Conservation (phyloP, 1,284 basidiomycete species). For the Ustilago bromivora region DNA sequence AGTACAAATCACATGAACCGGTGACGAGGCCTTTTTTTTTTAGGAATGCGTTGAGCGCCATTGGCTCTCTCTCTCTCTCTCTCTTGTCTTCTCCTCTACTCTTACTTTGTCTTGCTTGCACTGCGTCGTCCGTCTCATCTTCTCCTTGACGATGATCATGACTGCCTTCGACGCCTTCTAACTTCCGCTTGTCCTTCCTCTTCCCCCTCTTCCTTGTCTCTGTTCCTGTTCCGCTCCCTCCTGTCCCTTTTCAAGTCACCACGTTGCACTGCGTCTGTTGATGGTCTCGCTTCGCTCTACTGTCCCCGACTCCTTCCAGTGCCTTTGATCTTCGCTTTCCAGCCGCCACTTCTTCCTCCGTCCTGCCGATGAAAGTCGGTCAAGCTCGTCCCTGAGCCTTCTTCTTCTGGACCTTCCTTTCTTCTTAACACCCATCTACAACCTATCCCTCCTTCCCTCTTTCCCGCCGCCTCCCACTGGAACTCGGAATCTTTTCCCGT, state of each 20-base stretch:
- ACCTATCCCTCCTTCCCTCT: not conserved
- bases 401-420: not conserved
- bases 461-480: not conserved
- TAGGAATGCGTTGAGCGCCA: not conserved
- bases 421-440: not conserved
- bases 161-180: not conserved
- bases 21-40: not conserved
- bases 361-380: not conserved
- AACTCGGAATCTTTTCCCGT: not conserved
- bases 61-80: not conserved
- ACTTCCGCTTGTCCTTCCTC: not conserved
- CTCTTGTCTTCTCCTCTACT: not conserved
- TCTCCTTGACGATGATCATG: not conserved
- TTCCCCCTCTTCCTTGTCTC: not conserved
- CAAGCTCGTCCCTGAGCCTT: not conserved
- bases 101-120: not conserved
- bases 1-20: not conserved
- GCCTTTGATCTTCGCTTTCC: not conserved
- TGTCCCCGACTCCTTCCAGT: not conserved
- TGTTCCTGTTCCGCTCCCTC: not conserved
- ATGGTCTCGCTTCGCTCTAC: not conserved
- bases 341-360: not conserved
- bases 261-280: not conserved
- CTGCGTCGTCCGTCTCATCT: not conserved
- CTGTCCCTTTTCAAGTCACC: not conserved